Conservation (phyloP, 2,329 filamentous ascomycete genomes). For the Aphanoascus verrucosus region DNA sequence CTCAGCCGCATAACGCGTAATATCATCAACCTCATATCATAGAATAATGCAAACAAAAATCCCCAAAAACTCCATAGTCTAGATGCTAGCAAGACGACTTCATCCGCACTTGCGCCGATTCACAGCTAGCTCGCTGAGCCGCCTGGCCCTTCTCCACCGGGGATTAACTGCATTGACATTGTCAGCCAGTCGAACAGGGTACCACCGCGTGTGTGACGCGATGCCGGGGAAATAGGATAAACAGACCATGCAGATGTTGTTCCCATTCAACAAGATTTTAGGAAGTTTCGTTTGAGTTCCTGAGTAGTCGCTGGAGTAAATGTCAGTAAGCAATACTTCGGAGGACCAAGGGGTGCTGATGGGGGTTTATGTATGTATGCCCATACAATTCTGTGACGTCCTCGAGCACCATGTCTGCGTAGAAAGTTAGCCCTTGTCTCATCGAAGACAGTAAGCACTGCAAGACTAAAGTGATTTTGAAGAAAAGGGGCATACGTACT, state of each 20-base stretch:
- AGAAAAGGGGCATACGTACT: slow-evolving; percentile 55
- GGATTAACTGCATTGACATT: slow-evolving; percentile 51
- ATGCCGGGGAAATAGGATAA: neutral
- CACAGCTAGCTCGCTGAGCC: slow-evolving; percentile 3
- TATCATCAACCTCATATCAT: slow-evolving; percentile 3
- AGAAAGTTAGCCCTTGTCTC: neutral
- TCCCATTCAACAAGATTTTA: slow-evolving; percentile 93
- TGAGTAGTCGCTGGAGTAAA: slow-evolving; percentile 64
- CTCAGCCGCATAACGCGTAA: no score
- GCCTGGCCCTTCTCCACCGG: slow-evolving; percentile 61
- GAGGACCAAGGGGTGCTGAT: neutral
- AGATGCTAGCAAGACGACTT: neutral
- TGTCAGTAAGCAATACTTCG: slow-evolving; percentile 4
- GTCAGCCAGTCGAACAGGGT: neutral
- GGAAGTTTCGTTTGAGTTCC: slow-evolving; percentile 79
- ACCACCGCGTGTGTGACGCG: neutral
- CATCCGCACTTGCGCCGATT: neutral
- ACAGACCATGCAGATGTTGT: slow-evolving; percentile 97
- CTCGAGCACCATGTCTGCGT: slow-evolving; percentile 88
- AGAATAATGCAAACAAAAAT: neutral
- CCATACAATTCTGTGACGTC: slow-evolving; percentile 91
- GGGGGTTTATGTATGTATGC: neutral
- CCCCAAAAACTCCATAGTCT: slow-evolving; percentile 5
- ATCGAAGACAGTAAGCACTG: neutral
- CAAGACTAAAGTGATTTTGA: neutral